Evolutionary conservation across 345 rosid genomes (phyloP).

Genomic region (Sisymbrium irio): DNA sequence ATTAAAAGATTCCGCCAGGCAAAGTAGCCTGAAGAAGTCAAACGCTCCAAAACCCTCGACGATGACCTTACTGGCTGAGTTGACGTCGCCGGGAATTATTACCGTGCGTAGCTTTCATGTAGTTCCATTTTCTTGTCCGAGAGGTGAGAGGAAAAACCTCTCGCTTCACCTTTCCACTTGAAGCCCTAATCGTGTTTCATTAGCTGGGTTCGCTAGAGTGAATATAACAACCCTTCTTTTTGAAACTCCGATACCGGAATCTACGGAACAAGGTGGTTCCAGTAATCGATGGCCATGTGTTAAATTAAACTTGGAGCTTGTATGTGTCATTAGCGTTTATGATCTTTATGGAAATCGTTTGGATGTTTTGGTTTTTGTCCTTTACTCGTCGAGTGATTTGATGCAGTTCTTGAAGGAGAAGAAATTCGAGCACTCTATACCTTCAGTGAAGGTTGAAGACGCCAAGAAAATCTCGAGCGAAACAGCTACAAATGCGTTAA

Average conservation of each 20-base stretch:
- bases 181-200: background rate
- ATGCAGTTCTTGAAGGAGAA: conserved; percentile 57
- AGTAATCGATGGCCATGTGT: background rate
- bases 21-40: too few species aligned
- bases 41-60: background rate
- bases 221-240: background rate
- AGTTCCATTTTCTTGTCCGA: too few species aligned
- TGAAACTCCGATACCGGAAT: background rate
- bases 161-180: too few species aligned
- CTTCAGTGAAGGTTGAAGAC: conserved; percentile 48
- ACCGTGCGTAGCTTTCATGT: too few species aligned
- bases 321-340: background rate
- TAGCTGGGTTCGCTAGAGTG: background rate
- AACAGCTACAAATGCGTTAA: conserved; percentile 45
- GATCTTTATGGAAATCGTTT: background rate
- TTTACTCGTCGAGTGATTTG: background rate
- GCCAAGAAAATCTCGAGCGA: conserved; percentile 42
- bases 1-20: too few species aligned
- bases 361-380: background rate
- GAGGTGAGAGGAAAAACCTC: too few species aligned
- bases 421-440: conserved; percentile 47
- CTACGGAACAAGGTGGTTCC: background rate
- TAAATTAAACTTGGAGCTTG: background rate
- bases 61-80: background rate
- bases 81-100: too few species aligned